phyloP scores from a whole-genome alignment of 164 flowering plant species.

The Liriodendron chinense region DNA sequence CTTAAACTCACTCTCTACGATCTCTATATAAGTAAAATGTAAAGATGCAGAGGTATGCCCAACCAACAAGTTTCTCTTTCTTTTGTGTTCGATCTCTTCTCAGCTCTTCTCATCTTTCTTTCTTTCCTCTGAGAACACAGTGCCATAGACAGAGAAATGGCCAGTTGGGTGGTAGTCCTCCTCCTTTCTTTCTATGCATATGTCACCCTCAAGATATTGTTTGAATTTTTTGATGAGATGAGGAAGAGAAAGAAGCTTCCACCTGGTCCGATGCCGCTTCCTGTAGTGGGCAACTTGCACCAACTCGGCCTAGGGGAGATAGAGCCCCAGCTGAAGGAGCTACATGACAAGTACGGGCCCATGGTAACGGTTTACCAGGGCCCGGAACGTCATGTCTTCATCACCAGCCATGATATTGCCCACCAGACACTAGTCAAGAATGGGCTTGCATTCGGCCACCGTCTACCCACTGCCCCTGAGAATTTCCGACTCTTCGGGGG shows the following conservation, averaged over 20 bases:
- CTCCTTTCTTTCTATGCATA: background rate
- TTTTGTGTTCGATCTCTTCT: too few species aligned
- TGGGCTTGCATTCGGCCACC: background rate
- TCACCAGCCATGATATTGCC: background rate
- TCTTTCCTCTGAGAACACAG: too few species aligned
- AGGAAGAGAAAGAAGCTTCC: background rate
- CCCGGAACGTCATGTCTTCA: background rate
- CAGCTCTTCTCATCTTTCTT: too few species aligned
- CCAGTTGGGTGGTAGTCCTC: background rate
- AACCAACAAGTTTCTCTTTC: too few species aligned
- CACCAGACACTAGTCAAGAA: background rate
- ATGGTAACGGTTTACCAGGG: background rate
- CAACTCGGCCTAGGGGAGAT: background rate
- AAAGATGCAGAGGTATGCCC: too few species aligned
- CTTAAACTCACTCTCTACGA: too few species aligned
- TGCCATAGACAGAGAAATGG: too few species aligned
- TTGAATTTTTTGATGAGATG: background rate
- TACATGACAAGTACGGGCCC: background rate
- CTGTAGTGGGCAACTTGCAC: background rate
- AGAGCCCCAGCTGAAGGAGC: background rate
- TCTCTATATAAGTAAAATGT: too few species aligned
- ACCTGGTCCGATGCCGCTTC: background rate
- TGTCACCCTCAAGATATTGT: background rate
- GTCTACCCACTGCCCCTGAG: background rate
- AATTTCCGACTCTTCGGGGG: background rate